A percentile compares a stretch with the other conserved stretches of the same genome.
phyloP scores from a whole-genome alignment of 441 rosid genomes.

The Jatropha multifida region DNA sequence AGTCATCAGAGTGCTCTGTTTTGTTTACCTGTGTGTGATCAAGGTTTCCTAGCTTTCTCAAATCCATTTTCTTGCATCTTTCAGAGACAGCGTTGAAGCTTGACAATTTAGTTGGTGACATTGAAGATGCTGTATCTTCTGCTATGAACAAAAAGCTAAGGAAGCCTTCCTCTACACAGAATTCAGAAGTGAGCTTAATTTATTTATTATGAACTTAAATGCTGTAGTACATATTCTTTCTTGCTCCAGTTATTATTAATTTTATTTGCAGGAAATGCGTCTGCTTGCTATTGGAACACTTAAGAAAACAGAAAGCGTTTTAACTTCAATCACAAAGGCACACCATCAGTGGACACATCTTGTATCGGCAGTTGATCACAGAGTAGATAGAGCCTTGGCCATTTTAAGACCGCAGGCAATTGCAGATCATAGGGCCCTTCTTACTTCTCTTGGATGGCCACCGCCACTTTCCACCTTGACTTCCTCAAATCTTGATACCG shows the following conservation, averaged over 20 bases:
- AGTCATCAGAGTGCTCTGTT: background rate
- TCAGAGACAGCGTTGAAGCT: conserved; percentile 88
- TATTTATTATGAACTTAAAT: conserved; percentile 14
- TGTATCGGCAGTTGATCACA: conserved; percentile 82
- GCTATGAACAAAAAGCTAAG: conserved; percentile 55
- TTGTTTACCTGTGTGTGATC: background rate
- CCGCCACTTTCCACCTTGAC: conserved; percentile 65
- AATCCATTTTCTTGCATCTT: conserved; percentile 28
- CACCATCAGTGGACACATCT: conserved; percentile 75
- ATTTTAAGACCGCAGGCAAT: conserved; percentile 87
- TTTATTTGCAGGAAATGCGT: conserved; percentile 52
- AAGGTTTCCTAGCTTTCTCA: conserved; percentile 2
- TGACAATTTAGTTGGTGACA: conserved; percentile 76
- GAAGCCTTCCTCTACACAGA: conserved; percentile 42
- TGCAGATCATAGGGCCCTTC: conserved; percentile 82
- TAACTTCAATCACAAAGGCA: conserved; percentile 53
- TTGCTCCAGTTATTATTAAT: background rate
- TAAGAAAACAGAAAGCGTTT: conserved; percentile 57
- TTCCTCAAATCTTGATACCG: conserved; percentile 46
- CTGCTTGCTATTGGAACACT: conserved; percentile 59
- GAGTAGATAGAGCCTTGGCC: conserved; percentile 91
- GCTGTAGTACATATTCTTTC: background rate
- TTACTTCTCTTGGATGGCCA: conserved; percentile 89
- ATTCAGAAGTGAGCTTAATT: conserved; percentile 59
- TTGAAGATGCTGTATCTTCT: conserved; percentile 87